Base-by-base conservation (phyloP, 2,329 filamentous ascomycete species). In the Thyridium curvatum region DNA sequence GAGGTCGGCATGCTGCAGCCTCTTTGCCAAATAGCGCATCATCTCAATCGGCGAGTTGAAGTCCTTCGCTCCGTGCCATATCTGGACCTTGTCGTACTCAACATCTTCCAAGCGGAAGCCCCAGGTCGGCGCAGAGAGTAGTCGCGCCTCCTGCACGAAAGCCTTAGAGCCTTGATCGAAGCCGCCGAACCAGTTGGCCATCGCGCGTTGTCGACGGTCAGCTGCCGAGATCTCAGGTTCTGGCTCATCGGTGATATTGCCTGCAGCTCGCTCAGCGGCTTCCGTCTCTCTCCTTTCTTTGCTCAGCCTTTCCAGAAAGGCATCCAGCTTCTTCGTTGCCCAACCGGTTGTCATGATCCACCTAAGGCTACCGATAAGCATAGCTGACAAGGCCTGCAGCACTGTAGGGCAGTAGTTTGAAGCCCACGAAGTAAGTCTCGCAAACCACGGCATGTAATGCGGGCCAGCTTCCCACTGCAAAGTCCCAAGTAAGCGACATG, bases 1-100 rank as follows among this genome's bases (percentile, higher is more conserved):
- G 9, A 66, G 42, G 3, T 43, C 44, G 4, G 49, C 49, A 28
- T 64, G 48, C 3, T 58, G 60, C 21, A 69, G 35, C 12, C 48
- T 47, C 18, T 60, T 48, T 1, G 59, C 57, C 51, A 66, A 54
- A 37, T 59, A 63, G n/a, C 59, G 51, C 4, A 62, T 52, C 50
- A 56, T 54, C 15, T 39, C 41, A 9, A 61, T 49, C 2, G 59
- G 60, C 2, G 53, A 51, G 30, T 62, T 58, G 10, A 17, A 38
- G 21, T 63, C 60, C 14, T 52, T 43, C 2, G 41, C 44, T 2
- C 61, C 60, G 35, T 64, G 57, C 55, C 59, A 63, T 6, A 58
- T 53, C 16, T 46, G 40, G 28, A 64, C 39, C 5, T 43, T 40
- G 8, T 48, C 45, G 32, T 47, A 55, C 6, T 42, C 30, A 3